Conservation (phyloP, 805 yeast species). For the Torulaspora indica region DNA sequence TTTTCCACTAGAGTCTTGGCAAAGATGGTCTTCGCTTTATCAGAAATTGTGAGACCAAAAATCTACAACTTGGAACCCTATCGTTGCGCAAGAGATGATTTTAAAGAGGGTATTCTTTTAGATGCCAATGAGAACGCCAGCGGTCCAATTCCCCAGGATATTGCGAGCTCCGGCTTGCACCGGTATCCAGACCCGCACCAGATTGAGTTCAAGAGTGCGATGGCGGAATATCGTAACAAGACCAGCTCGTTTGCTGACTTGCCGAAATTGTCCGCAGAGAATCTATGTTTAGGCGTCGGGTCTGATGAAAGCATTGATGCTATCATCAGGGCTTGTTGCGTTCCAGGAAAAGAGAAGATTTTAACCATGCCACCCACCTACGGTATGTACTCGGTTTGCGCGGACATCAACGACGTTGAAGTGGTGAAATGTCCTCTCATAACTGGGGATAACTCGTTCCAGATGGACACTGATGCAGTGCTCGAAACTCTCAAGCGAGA, state of each 20-base stretch:
- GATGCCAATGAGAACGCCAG: constrained; percentile 97
- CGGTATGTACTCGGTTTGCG: constrained; percentile 93
- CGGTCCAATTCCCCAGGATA: constrained; percentile 65
- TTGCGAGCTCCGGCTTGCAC: constrained; percentile 61
- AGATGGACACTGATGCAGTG: constrained; percentile 55
- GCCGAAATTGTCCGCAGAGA: constrained; percentile 47
- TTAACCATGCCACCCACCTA: constrained; percentile 92
- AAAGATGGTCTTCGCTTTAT: constrained; percentile 28
- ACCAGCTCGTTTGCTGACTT: constrained; percentile 23
- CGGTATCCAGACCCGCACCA: constrained; percentile 98
- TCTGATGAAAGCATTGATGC: constrained; percentile 95
- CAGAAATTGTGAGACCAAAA: constrained; percentile 70
- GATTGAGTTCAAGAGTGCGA: constrained; percentile 60
- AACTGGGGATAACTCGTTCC: constrained; percentile 53
- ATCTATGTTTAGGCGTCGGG: constrained; percentile 91
- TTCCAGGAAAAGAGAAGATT: constrained; percentile 77
- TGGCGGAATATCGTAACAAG: constrained; percentile 66
- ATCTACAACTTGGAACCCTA: constrained; percentile 81
- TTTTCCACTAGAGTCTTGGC: not conserved
- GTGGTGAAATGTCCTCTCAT: constrained; percentile 66
- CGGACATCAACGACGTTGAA: constrained; percentile 82
- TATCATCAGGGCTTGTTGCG: constrained; percentile 75
- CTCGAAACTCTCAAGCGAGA: constrained; percentile 51
- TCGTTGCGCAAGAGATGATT: constrained; percentile 95
- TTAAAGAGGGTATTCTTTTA: constrained; percentile 75